phyloP scores from a whole-genome alignment of 352 stramenopile genomes.

The Globisporangium alternatum region DNA sequence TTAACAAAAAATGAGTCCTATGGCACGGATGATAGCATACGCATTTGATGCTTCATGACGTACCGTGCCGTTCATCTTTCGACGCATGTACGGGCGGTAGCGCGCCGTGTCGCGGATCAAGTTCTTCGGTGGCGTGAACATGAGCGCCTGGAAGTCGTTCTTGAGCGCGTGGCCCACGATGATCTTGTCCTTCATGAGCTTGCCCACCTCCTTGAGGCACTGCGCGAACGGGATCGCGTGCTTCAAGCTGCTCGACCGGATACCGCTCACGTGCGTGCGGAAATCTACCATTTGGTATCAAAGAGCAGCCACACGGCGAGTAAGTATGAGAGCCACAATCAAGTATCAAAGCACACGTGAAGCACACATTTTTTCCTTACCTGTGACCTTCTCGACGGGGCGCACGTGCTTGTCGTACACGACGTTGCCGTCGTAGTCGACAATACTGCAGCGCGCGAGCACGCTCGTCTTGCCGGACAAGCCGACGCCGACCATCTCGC shows the following conservation, averaged over 20 bases:
- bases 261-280: conserved; percentile 83
- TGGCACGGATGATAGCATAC: not conserved
- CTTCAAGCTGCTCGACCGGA: conserved; percentile 62
- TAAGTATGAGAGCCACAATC: not conserved
- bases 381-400: conserved; percentile 80
- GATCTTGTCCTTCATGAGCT: conserved; percentile 79
- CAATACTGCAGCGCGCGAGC: conserved; percentile 84
- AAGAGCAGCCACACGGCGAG: not conserved
- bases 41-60: conserved; percentile 8
- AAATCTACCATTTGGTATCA: conserved; percentile 41
- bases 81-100: conserved; percentile 85
- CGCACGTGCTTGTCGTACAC: conserved; percentile 84
- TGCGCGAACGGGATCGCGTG: conserved; percentile 76
- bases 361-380: conserved; percentile 11
- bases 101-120: conserved; percentile 81
- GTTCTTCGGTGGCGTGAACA: conserved; percentile 80
- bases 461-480: conserved; percentile 75
- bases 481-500: conserved; percentile 86
- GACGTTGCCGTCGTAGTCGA: conserved; percentile 80
- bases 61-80: conserved; percentile 83
- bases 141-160: conserved; percentile 86
- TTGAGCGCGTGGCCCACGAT: conserved; percentile 78
- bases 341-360: not conserved
- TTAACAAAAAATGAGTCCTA: not conserved
- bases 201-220: conserved; percentile 82